Base-by-base conservation (phyloP, 352 stramenopile species). In the Phytophthora constricta region DNA sequence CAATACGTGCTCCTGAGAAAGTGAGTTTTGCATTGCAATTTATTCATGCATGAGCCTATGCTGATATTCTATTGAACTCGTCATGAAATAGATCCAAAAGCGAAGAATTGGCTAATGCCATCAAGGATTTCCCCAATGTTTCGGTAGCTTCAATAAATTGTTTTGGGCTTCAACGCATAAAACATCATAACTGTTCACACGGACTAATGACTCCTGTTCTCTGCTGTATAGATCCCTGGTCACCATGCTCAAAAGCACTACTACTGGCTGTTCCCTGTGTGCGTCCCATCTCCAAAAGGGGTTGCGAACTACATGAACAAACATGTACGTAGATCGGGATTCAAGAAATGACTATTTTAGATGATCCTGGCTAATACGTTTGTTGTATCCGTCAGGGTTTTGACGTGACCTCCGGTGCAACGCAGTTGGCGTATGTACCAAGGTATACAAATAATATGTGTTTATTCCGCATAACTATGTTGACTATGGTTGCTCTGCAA, bases 221-320 rank as follows among this genome's bases (percentile, higher is more conserved):
- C 31, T 54, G 33, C 26, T 25, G 5, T 65, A 16, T 60, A 91
- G 80, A 82, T 95, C 31, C 87, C 87, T 37, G 87, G 86, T 3
- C 58, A 73, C 9, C 27, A 73, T 26, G 84, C 87, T 20, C 56
- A 76, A 4, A 83, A 85, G 25, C 87, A 96, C 72, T 91, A 84
- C 60, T 96, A 90, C 58, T 96, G 87, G 87, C 60, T 96, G 14
- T 94, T 93, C 41, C 87, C 87, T 3, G 80, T 96, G 46, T 76
- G 89, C 39, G 81, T 92, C 39, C 70, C 83, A 10, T 78, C 77
- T 2, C 87, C 87, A 11, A 57, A 71, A 34, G 54, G 68, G 22
- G 78, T 94, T 33, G 75, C 82, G 39, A 70, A 63, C 37, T 83
- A 80, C 74, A 94, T 96, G 87, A 92, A 92, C 70, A 65, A 82